Evolutionary conservation across 208 protist genomes (phyloP), one percentile per base, ranked within the genome.

Genomic region (Trypanosoma melophagium): DNA sequence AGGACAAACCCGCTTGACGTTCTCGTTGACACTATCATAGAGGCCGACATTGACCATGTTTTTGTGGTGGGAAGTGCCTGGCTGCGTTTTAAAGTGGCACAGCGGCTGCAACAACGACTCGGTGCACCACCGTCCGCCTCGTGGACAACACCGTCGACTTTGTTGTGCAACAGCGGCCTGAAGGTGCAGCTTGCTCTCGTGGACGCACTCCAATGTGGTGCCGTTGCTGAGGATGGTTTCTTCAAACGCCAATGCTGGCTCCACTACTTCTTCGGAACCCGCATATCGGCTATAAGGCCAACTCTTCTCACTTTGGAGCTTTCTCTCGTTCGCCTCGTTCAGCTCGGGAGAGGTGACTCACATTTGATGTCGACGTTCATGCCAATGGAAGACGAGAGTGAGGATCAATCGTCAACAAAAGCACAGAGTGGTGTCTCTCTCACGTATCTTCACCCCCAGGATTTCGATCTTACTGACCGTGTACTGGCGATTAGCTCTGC

Each of bases 231-330:
- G 22, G 65, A 60, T 55, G 52, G 21, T 7, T 64, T 60, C 17
- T 55, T 60, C 22, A 8, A 25, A 1, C 75, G 61, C 25, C 80
- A 83, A 64, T 69, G 77, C 21, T 93, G 87, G 84, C 60, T 83
- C 60, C 79, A 75, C 42, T 89, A 93, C 76, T 89, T 93, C 72
- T 85, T 83, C 25, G 87, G 83, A 22, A 84, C 76, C 14, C 58
- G 62, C 10, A 77, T 71, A 7, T 85, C 79, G 0, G 58, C 74
- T 7, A 58, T 93, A 54, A 65, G 60, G 60, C 83, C 87, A 22
- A 74, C 71, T 9, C 65, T 79, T 13, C 52, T 88, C 17, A 78
- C 66, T 16, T 25, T 89, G 19, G 72, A 81, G 28, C 53, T 60
- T 10, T 42, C 71, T 35, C 55, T 68, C 55, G 63, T 87, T 53